Percentiles rank a stretch among this genome's conserved stretches.
phyloP scores from a whole-genome alignment of 345 rosid genomes.

The Brassica incana region DNA sequence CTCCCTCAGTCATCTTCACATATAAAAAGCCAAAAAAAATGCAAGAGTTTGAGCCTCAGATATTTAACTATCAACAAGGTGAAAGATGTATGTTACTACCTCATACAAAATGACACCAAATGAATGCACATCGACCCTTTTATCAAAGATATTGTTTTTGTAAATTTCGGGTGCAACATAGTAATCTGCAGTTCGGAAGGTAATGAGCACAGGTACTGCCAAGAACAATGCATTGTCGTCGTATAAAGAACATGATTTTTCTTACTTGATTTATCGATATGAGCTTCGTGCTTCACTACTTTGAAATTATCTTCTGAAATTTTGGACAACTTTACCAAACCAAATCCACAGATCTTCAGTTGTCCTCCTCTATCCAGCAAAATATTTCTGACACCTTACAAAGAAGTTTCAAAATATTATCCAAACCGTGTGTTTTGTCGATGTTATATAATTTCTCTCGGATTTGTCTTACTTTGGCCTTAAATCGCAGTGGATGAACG shows the following conservation, averaged over 20 bases:
- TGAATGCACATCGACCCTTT: slow-evolving; percentile 77
- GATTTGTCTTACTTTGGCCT: slow-evolving; percentile 87
- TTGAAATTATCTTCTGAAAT: slow-evolving; percentile 61
- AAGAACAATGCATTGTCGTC: slow-evolving; percentile 12
- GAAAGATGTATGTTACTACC: slow-evolving; percentile 49
- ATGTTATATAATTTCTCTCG: slow-evolving; percentile 20
- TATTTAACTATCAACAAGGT: neutral
- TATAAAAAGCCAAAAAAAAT: neutral
- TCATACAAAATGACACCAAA: slow-evolving; percentile 82
- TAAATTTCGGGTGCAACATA: slow-evolving; percentile 86
- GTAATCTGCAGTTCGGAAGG: slow-evolving; percentile 47
- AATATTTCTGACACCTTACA: slow-evolving; percentile 99
- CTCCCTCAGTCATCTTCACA: slow-evolving; percentile 86
- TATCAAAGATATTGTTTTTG: slow-evolving; percentile 61
- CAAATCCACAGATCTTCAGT: slow-evolving; percentile 88
- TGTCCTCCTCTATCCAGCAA: slow-evolving; percentile 93
- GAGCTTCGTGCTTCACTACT: slow-evolving; percentile 45
- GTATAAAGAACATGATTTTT: slow-evolving; percentile 22
- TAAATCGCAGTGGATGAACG: slow-evolving; percentile 82
- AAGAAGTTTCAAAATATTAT: slow-evolving; percentile 58
- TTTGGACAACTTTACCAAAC: slow-evolving; percentile 61
- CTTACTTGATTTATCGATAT: slow-evolving; percentile 59
- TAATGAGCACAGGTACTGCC: neutral
- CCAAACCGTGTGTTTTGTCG: slow-evolving; percentile 22
- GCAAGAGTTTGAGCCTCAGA: neutral